Evolutionary conservation across 768 basidiomycete genomes (phyloP).

Genomic region (Pleurotus pulmonarius): DNA sequence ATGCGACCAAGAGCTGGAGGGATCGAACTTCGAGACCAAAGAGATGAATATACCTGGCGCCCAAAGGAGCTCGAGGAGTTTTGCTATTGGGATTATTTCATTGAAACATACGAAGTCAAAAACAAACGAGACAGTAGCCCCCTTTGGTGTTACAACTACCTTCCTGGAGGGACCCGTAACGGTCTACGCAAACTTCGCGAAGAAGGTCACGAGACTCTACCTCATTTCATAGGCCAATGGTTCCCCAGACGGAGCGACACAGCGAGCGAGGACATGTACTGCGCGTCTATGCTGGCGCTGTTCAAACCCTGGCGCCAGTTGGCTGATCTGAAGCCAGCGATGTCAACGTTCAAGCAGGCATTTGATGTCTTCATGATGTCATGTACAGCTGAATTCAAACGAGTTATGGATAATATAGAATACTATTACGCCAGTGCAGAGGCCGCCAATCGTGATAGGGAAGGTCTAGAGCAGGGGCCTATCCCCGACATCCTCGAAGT

Average conservation of each 20-base stretch:
- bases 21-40: background rate
- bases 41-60: background rate
- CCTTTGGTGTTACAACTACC: too few species aligned
- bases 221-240: slow-evolving; percentile 31
- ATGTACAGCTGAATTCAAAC: too few species aligned
- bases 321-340: slow-evolving; percentile 2
- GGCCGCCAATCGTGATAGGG: too few species aligned
- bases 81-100: slow-evolving; percentile 19
- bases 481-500: too few species aligned
- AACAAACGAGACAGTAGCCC: too few species aligned
- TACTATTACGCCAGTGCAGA: slow-evolving; percentile 10
- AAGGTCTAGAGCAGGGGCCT: too few species aligned
- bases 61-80: background rate
- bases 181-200: background rate
- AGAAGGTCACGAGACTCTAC: slow-evolving; percentile 26
- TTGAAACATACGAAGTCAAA: slow-evolving; percentile 25
- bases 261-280: slow-evolving; percentile 23
- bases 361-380: slow-evolving; percentile 8
- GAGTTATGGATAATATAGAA: slow-evolving; percentile 8
- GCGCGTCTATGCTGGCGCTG: slow-evolving; percentile 19
- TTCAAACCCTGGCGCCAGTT: slow-evolving; percentile 13
- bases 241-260: slow-evolving; percentile 26
- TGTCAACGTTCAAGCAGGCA: background rate
- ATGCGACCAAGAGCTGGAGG: background rate
- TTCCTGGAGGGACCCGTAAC: too few species aligned